A percentile compares a stretch with the other conserved stretches of the same genome.
phyloP scores from a whole-genome alignment of 768 basidiomycete genomes.

The Auriscalpium microsporum region DNA sequence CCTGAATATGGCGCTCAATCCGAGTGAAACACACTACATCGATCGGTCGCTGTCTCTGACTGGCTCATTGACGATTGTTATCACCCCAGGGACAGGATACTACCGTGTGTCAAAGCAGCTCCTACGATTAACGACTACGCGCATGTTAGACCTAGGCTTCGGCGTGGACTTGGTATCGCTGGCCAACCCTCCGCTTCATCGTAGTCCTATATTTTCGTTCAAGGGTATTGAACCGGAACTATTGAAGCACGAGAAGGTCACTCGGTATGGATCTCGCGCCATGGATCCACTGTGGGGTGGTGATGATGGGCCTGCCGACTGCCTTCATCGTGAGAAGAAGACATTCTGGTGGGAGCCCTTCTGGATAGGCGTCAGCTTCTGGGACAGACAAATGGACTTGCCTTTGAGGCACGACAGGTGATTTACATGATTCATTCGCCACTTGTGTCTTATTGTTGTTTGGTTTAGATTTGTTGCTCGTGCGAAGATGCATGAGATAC shows the following conservation, averaged over 20 bases:
- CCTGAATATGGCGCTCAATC: slow-evolving; percentile 85
- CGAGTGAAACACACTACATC: slow-evolving; percentile 90
- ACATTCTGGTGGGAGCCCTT: slow-evolving; percentile 90
- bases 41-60: slow-evolving; percentile 90
- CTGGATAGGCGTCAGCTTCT: slow-evolving; percentile 74
- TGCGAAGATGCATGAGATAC: slow-evolving; percentile 95
- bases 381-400: slow-evolving; percentile 82
- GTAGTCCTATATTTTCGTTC: slow-evolving; percentile 91
- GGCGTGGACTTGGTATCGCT: slow-evolving; percentile 82
- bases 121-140: slow-evolving; percentile 83
- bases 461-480: slow-evolving; percentile 74
- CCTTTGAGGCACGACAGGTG: slow-evolving; percentile 76
- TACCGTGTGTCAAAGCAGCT: slow-evolving; percentile 89
- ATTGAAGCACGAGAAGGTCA: slow-evolving; percentile 36
- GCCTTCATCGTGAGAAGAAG: slow-evolving; percentile 32
- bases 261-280: slow-evolving; percentile 37
- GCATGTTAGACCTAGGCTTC: slow-evolving; percentile 91
- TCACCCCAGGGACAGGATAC: slow-evolving; percentile 92
- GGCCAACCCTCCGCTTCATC: slow-evolving; percentile 86
- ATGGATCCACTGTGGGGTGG: slow-evolving; percentile 73
- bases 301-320: slow-evolving; percentile 37
- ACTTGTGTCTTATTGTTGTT: neutral
- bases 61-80: slow-evolving; percentile 71
- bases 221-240: slow-evolving; percentile 50
- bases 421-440: slow-evolving; percentile 8